A percentile compares a stretch with the other conserved stretches of the same genome.
Evolutionary conservation across 225 moss, liverwort and hornwort genomes (phyloP).

Genomic region (Marchantia paleacea): DNA sequence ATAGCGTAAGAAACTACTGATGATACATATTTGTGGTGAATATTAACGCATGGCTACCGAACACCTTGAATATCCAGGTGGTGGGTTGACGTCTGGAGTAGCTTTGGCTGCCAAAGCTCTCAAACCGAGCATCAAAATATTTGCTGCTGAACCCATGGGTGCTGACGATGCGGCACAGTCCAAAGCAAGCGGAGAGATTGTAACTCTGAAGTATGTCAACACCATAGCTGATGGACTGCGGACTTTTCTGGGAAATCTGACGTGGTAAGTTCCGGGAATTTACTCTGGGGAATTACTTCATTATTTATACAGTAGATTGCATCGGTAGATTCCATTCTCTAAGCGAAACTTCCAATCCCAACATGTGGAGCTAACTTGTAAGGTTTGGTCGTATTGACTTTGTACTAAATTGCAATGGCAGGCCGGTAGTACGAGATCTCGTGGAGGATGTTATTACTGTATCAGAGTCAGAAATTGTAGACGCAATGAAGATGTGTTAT

Average conservation of each 20-base stretch:
- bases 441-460: slow-evolving; percentile 66
- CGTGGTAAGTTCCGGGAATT: slow-evolving; percentile 44
- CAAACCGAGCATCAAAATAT: slow-evolving; percentile 57
- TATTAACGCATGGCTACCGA: neutral
- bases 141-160: slow-evolving; percentile 79
- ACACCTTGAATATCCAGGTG: slow-evolving; percentile 38
- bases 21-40: neutral
- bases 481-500: slow-evolving; percentile 64
- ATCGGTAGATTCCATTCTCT: too few species aligned
- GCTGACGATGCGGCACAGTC: slow-evolving; percentile 85
- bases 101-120: slow-evolving; percentile 71
- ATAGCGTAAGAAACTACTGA: too few species aligned
- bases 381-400: neutral
- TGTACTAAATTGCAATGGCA: slow-evolving; percentile 2
- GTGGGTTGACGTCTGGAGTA: slow-evolving; percentile 71
- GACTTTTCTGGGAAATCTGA: slow-evolving; percentile 64
- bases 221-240: slow-evolving; percentile 78
- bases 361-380: too few species aligned
- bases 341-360: too few species aligned
- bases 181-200: slow-evolving; percentile 49
- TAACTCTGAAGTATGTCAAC: slow-evolving; percentile 53
- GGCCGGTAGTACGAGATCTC: slow-evolving; percentile 81
- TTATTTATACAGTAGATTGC: too few species aligned
- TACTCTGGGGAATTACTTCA: too few species aligned
- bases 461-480: slow-evolving; percentile 53